Evolutionary conservation across 176 grass and related monocot genomes (phyloP), one percentile per base, ranked within the genome.

Genomic region (Musa troglodytarum): DNA sequence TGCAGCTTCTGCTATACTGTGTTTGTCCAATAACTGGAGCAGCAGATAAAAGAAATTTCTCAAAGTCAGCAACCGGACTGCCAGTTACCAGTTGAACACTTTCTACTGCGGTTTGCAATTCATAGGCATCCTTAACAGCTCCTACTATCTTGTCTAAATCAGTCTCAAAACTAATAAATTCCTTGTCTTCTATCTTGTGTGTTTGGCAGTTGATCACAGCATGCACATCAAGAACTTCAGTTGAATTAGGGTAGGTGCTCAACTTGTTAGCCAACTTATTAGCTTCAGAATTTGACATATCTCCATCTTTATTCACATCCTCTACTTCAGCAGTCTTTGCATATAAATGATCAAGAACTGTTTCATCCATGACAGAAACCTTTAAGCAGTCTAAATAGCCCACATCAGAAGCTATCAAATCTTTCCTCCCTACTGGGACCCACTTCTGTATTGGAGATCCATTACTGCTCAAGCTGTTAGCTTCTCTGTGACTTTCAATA

Each of bases 61-160:
- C 94, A 26, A 88, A 88, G 79, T 87, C 82, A 51, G 90, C 87
- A 81, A 92, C 50, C 24, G 77, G 73, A 53, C 79, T 79, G 71
- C 83, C 87, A 62, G 67, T 55, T 56, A 63, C 50, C 64, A 69
- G 25, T 52, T 85, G 85, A 77, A 84, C 61, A 64, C 84, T 58
- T 68, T 68, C 65, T 26, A 75, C 68, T 67, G 1, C 61, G 65
- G 65, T 80, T 23, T 82, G 74, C 8, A 80, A 68, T 52, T 53
- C 82, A 69, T 76, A 72, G 59, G 84, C 66, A 74, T 82, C 77
- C 56, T 53, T 52, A 51, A 97, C 78, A 20, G 88, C 83, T 20
- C 83, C 55, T 87, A 53, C 69, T 83, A 97, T 92, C 71, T 80
- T 89, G 19, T 79, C 77, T 59, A 90, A 84, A 79, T 34, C 72